phyloP scores from a whole-genome alignment of 1,139 yeast species.

The Sporopachydermia cereana region DNA sequence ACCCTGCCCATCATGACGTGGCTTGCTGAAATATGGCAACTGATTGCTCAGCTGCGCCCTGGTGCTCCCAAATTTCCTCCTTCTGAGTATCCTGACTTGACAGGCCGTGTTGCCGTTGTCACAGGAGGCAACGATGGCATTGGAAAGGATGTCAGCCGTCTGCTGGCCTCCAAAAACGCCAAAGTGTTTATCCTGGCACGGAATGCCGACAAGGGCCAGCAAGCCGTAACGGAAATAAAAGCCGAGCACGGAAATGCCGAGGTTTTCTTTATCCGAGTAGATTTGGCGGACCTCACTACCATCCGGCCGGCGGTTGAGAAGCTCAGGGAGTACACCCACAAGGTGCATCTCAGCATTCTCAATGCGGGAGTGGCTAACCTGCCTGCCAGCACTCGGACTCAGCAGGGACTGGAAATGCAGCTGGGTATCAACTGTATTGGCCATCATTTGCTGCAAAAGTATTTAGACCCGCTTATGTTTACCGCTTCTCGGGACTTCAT shows the following conservation, averaged over 20 bases:
- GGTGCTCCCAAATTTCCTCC: constrained; percentile 25
- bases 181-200: constrained; percentile 33
- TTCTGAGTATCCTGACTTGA: constrained; percentile 32
- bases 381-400: constrained; percentile 25
- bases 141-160: constrained; percentile 30
- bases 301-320: constrained; percentile 30
- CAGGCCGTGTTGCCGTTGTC: constrained; percentile 30
- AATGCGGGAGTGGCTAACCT: constrained; percentile 44
- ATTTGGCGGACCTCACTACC: constrained; percentile 32
- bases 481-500: constrained; percentile 19
- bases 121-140: constrained; percentile 40
- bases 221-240: constrained; percentile 18
- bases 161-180: constrained; percentile 33
- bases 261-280: constrained; percentile 19
- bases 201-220: constrained; percentile 24
- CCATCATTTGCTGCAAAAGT: constrained; percentile 35
- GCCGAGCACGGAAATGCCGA: constrained; percentile 13
- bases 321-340: constrained; percentile 20
- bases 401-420: constrained; percentile 35
- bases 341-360: constrained; percentile 34
- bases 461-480: constrained; percentile 32
- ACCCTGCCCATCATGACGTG: background rate
- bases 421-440: constrained; percentile 41
- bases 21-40: background rate
- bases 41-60: constrained; percentile 10